Evolutionary conservation across 164 flowering plant species (phyloP).

Genomic region (Echeveria elegans): DNA sequence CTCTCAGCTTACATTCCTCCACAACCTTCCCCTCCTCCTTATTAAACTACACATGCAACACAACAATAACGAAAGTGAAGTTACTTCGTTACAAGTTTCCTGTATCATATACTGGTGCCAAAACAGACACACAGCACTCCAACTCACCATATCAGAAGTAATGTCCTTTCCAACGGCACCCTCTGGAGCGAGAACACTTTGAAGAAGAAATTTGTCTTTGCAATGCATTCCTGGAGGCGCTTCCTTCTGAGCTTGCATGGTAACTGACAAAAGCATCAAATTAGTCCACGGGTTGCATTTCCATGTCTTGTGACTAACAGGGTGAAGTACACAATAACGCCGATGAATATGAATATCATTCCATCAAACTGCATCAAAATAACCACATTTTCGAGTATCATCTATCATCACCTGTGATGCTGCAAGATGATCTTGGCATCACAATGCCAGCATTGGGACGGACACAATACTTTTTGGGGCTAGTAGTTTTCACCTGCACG

Average conservation of each 20-base stretch:
- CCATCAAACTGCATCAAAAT: not conserved
- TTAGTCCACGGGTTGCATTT: not conserved
- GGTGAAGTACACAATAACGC: too few relatives aligned
- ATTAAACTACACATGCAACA: not conserved
- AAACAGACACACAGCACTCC: too few relatives aligned
- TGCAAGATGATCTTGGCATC: constrained; percentile 51
- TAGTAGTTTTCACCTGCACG: constrained; percentile 76
- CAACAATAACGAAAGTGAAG: not conserved
- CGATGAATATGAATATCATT: too few relatives aligned
- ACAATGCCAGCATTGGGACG: constrained; percentile 80
- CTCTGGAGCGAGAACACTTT: not conserved
- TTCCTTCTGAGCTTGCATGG: constrained; percentile 3
- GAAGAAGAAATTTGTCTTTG: constrained; percentile 5
- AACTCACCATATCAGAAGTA: constrained; percentile 5
- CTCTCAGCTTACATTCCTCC: constrained; percentile 1
- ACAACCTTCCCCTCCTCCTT: constrained; percentile 4
- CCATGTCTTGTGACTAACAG: too few relatives aligned
- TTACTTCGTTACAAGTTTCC: too few relatives aligned
- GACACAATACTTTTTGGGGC: constrained; percentile 83
- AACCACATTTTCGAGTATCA: not conserved
- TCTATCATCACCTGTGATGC: constrained; percentile 49
- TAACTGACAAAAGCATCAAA: not conserved
- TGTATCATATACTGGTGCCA: too few relatives aligned
- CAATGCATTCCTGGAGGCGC: not conserved
- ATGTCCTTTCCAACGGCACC: not conserved